Evolutionary conservation across 176 grass and related monocot genomes (phyloP), one percentile per base, ranked within the genome.

Genomic region (Puya raimondii): DNA sequence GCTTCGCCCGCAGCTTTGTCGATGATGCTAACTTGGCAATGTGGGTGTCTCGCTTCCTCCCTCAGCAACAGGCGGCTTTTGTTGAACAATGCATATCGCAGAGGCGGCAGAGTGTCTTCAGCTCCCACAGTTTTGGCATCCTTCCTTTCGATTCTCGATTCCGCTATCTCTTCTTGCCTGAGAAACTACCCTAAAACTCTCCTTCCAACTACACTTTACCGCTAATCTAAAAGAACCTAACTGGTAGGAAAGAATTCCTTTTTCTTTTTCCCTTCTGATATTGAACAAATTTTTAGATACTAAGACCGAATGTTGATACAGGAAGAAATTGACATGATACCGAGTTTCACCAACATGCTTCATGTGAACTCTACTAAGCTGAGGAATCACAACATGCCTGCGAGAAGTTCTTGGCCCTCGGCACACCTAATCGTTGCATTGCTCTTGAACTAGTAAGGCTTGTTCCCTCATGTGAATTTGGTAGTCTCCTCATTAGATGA

Each of bases 121-220:
- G 77, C 59, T 85, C 84, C 63, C 84, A 86, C 14, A 82, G 81
- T 29, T 92, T 83, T 42, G 86, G 89, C 72, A 82, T 92, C 72
- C 65, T 97, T 50, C 77, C 93, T 23, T 97, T 97, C 42, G 93
- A 97, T 80, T 92, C 84, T 17, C 77, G 86, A 17, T 97, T 97
- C 48, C 93, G 93, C 0, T 97, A 92, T 66, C 86, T 97, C 52
- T 92, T 97, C 84, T 74, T 92, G 26, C 89, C 89, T 17, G 89
- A 97, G 23, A 73, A 74, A 42, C 72, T 71, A 53, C 73, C 33
- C 9, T 27, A 51, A 79, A 13, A 22, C 69, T 81, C 11, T 66
- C 15, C 10, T 64, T 12, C 42, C 10, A 51, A 70, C 1, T 74
- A 9, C 49, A 12, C 8, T 63, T 49, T 23, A 4, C 33, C 26